These are phyloP conservation scores for Pyracantha coccinea DNA, from an alignment of 331 rosid species.

Conservation along the genomic window DNA sequence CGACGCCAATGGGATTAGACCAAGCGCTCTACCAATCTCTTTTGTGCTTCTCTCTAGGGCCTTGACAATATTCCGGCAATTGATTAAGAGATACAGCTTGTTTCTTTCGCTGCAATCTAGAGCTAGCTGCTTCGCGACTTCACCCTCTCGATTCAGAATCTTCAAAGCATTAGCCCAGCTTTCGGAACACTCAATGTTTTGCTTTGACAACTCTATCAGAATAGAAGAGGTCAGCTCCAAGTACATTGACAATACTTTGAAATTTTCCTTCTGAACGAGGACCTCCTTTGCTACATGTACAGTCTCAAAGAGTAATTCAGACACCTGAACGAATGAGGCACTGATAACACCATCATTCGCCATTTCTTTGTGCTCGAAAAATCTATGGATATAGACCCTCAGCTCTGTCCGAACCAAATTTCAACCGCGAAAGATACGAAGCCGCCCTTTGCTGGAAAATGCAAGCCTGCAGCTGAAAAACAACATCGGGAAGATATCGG, in stretches of 20 bases:
- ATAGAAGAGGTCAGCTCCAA: slow-evolving; percentile 31
- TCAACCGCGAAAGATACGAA: slow-evolving; percentile 8
- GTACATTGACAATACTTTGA: slow-evolving; percentile 25
- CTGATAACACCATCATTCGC: slow-evolving; percentile 15
- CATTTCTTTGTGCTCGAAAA: slow-evolving; percentile 20
- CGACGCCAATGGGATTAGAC: slow-evolving; percentile 32
- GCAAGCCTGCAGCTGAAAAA: background rate
- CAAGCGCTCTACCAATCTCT: slow-evolving; percentile 33
- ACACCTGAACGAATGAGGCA: slow-evolving; percentile 19
- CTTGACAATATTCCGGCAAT: slow-evolving; percentile 35
- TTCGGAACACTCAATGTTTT: slow-evolving; percentile 13
- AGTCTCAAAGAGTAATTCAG: slow-evolving; percentile 35
- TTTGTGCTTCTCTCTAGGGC: slow-evolving; percentile 27
- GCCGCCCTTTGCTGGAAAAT: background rate
- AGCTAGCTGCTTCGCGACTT: slow-evolving; percentile 34
- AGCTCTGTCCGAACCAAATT: slow-evolving; percentile 4
- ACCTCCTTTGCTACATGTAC: slow-evolving; percentile 32
- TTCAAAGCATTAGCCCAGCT: slow-evolving; percentile 28
- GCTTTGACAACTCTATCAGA: slow-evolving; percentile 26
- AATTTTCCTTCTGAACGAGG: slow-evolving; percentile 39
- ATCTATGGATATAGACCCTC: background rate
- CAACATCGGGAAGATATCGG: background rate
- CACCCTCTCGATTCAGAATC: slow-evolving; percentile 36
- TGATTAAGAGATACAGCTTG: slow-evolving; percentile 43
- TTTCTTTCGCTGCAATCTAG: slow-evolving; percentile 39